Conservation (phyloP, 768 basidiomycete species). For the Strobilomyces dryophilus region DNA sequence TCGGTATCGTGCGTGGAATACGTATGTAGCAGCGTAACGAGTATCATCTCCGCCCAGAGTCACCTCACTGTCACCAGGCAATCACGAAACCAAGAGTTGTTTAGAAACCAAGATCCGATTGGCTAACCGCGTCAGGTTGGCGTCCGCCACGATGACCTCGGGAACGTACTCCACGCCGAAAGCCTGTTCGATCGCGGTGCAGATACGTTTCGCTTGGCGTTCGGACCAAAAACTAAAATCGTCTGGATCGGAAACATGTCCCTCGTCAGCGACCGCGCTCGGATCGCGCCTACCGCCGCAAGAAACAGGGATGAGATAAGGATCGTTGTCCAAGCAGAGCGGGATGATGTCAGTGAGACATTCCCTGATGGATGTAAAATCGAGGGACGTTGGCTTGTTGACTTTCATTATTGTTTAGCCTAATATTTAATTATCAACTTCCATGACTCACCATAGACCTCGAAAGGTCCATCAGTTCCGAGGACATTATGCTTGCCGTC, state of each 20-base stretch:
- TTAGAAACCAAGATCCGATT: constrained; percentile 80
- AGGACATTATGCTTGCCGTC: constrained; percentile 98
- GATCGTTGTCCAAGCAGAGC: constrained; percentile 84
- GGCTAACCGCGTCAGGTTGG: constrained; percentile 82
- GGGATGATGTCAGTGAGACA: constrained; percentile 75
- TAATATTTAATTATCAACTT: neutral
- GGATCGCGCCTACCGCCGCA: constrained; percentile 41
- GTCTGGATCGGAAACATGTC: constrained; percentile 51
- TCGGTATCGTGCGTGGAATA: neutral
- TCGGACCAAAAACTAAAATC: constrained; percentile 96
- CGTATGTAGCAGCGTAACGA: neutral
- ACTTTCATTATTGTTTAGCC: constrained; percentile 40
- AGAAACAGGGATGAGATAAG: constrained; percentile 70
- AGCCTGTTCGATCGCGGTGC: constrained; percentile 67
- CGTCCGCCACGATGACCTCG: constrained; percentile 91
- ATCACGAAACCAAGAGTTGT: constrained; percentile 41
- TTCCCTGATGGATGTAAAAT: constrained; percentile 61
- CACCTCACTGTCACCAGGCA: too few species aligned
- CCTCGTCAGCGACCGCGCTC: constrained; percentile 8
- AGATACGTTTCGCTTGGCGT: constrained; percentile 86
- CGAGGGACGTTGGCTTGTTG: constrained; percentile 58
- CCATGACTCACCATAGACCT: constrained; percentile 72
- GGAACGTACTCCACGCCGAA: constrained; percentile 87
- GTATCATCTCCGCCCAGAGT: too few species aligned
- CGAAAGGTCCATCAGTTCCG: constrained; percentile 77